phyloP scores from a whole-genome alignment of 352 stramenopile species.

The Pythium sukuiense region DNA sequence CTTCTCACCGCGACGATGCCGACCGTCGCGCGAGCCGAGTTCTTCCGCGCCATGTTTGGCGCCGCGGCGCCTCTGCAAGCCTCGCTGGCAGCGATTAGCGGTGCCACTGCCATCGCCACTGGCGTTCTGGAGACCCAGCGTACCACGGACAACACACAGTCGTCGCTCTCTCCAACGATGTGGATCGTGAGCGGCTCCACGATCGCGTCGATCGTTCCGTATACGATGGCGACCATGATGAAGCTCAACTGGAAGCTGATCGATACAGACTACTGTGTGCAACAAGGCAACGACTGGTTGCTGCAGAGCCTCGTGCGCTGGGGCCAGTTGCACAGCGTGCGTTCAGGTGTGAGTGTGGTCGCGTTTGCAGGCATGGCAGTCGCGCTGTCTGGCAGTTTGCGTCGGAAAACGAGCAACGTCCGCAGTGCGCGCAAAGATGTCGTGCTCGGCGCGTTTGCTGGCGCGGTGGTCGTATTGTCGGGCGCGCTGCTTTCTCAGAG shows the following conservation, averaged over 20 bases:
- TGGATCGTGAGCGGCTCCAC: constrained; percentile 14
- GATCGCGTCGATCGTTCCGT: constrained; percentile 26
- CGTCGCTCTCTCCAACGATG: not conserved
- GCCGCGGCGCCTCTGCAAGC: constrained; percentile 26
- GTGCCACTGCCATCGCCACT: constrained; percentile 24
- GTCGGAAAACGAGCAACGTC: too few relatives aligned
- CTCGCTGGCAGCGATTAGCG: constrained; percentile 23
- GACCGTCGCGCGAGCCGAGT: constrained; percentile 20
- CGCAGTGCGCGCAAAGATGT: too few relatives aligned
- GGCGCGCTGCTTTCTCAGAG: too few relatives aligned
- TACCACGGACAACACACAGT: not conserved
- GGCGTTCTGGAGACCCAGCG: constrained; percentile 16
- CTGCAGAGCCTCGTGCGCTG: constrained; percentile 7
- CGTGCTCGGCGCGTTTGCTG: too few relatives aligned
- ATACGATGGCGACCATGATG: constrained; percentile 28
- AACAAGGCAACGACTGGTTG: constrained; percentile 13
- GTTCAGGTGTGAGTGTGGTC: constrained; percentile 17
- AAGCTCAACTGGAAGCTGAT: constrained; percentile 23
- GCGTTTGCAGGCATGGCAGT: constrained; percentile 23
- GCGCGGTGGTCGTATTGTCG: too few relatives aligned
- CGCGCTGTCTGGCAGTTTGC: constrained; percentile 7
- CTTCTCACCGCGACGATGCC: constrained; percentile 4
- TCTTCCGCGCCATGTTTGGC: constrained; percentile 36
- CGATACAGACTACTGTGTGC: not conserved
- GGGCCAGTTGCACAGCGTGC: constrained; percentile 21